Evolutionary conservation across 768 basidiomycete species (phyloP), one percentile per base, ranked within the genome.

Genomic region (Tricholoma sp.): DNA sequence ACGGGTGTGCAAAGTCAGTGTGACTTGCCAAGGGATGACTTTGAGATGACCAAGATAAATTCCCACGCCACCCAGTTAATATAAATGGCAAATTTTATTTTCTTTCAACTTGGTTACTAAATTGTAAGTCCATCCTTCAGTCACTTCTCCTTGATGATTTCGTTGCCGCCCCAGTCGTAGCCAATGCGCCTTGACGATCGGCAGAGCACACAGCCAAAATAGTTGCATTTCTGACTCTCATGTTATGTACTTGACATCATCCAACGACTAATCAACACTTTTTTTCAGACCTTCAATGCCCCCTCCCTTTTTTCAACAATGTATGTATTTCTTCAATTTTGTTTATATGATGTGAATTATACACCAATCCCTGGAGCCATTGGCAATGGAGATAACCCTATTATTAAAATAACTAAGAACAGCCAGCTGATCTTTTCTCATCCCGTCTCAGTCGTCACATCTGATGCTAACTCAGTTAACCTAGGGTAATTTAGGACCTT

Each of bases 131-230:
- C 31, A 6, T 5, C 19, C 57, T 59, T 57, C 52, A 58, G 22
- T 35, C 58, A 56, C 31, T 46, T 58, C 22, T 34, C 47, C 29
- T 47, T 77, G 84, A 86, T 84, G 84, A 83, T 74, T 79, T 79
- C 80, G 69, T 78, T 85, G 84, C 83, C 84, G 84, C 84, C 84
- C 84, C 84, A 86, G 84, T 85, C 84, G 74, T 85, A 86, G 81
- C 78, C 68, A 62, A 3, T 54, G 60, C 63, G 77, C 83, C 53
- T 72, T 86, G 84, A 86, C 78, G 84, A 86, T 69, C 65, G 82
- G 83, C 75, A 75, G 74, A 80, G 84, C 84, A 84, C 74, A 79
- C 61, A 83, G 82, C 83, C 83, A 86, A 86, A n/a, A 82, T 67
- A 68, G 68, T 80, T 82, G 83, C 82, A 85, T 71, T 71, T 74